Base-by-base conservation (phyloP, 106 monocot genomes). In the Dendrobium officinale region DNA sequence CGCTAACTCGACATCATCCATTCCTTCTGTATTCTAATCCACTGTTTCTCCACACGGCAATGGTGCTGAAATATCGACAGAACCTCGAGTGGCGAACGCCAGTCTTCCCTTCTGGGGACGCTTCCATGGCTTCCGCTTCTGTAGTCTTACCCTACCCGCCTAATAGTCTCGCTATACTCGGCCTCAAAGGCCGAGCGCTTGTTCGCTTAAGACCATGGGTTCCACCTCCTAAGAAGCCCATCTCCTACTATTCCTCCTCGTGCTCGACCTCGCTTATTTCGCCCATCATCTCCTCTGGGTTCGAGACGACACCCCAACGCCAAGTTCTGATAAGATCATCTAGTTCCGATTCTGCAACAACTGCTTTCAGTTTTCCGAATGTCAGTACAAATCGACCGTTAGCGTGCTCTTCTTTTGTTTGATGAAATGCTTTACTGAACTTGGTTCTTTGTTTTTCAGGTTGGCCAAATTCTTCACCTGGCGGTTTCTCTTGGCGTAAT, bases 401-500 rank as follows among this genome's bases (percentile, higher is more conserved):
- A 42, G 4, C 20, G 17, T 61, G 41, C 2, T 41, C 42, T 27
- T 26, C 3, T 64, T 43, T 3, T 75, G 18, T 59, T 45, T 26
- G 59, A 45, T 17, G 61, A 6, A 61, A 75, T 75, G 45, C 64
- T 61, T n/a, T 49, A 18, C 41, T 85, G 72, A 42, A 17, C 29
- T 61, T 17, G 72, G 55, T 19, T 67, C 27, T 3, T 16, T 75
- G 18, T 37, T 2, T 18, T 20, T 18, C 80, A 98, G 97, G 81
- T 92, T 55, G 68, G 88, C 10, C 79, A 81, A 68, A 68, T 90
- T 43, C 66, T 91, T 81, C 98, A 98, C 80, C 84, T 98, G 70
- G 85, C 67, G 2, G 85, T 90, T 20, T 98, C 98, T 16, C 92
- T 95, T 9, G 92, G 95, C 24, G 77, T 88, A 75, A 68, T 98